Evolutionary conservation across 192 early-diverging fungal genomes (phyloP), one percentile per base, ranked within the genome.

Genomic region (Entomortierella lignicola): DNA sequence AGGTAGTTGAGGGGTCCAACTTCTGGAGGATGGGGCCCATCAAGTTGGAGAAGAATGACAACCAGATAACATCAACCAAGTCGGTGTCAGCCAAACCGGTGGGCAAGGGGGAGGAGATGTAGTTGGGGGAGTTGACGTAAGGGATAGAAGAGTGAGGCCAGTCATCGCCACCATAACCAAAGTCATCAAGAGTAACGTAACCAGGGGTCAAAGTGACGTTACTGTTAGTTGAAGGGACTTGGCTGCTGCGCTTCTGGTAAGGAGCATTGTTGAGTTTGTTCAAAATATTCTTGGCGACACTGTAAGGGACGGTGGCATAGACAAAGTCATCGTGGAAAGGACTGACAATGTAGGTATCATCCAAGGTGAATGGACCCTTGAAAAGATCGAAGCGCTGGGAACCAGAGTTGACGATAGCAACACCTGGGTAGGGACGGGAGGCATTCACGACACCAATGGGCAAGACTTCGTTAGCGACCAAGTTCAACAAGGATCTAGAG

Each of bases 121-220:
- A 88, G 53, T 68, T 69, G 54, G 84, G 81, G 26, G 70, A 23
- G 15, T 18, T 0, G 43, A 85, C 41, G 42, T 79, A 77, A 51
- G 85, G 80, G 41, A 81, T 67, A 6, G 79, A 6, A 30, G 57
- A 74, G 59, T 86, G 85, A 30, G 69, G 42, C 48, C 80, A 85
- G 61, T 88, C 87, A 55, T 88, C 87, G 29, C 86, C 86, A 47
- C 82, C 75, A 41, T 70, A 81, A 8, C 83, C 80, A 48, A 82
- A 69, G 39, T 86, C 85, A 31, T 86, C 87, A 53, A 68, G 74
- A 60, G 87, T 88, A 8, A 81, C 72, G 32, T 84, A 85, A 7
- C 87, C 87, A 2, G 82, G 69, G 8, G 83, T 86, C 55, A 81
- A 47, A 17, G 56, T 69, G 8, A 39, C 56, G 44, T 81, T 80